Evolutionary conservation across 352 stramenopile genomes (phyloP), one percentile per base, ranked within the genome.

Genomic region (Phytophthora colocasiae): DNA sequence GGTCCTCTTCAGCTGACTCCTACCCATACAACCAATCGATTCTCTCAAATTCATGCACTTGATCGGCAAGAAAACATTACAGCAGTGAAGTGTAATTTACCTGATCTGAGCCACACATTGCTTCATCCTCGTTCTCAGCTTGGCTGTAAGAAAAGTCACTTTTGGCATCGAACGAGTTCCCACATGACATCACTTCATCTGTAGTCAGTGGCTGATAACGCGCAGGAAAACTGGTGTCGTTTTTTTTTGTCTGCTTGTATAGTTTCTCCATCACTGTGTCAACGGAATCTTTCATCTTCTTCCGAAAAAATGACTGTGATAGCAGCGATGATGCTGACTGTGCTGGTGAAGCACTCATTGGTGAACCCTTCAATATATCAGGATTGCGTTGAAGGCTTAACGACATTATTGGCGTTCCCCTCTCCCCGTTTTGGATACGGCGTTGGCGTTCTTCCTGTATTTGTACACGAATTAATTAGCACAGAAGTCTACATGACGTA

Each of bases 271-370:
- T 67, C 6, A 96, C 79, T 3, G 56, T 38, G n/a, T 83, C 65
- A 7, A 91, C 56, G 9, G 86, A 90, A 8, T 85, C 70, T 63
- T 87, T 74, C 77, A 95, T 91, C 38, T 89, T 90, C n/a, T 90
- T 72, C 5, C 78, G 71, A 43, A 94, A 96, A 76, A 88, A 88
- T 12, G 88, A 95, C 47, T 96, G 88, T 2, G 88, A 95, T 11
- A 96, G 54, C 24, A 91, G 53, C 29, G 82, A 83, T 6, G 80
- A 81, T 19, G 77, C 43, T 6, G 73, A 74, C n/a, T 75, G 62
- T 8, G 75, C 73, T 15, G 83, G 70, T 1, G 75, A 73, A 15
- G 58, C 63, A 32, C 54, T 75, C 27, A 66, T 62, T 32, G 39
- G 56, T 6, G 49, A 64, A 1, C 29, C 24, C 31, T 55, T 66